Conservation (phyloP, 768 basidiomycete species). For the Glaciozyma martinii region DNA sequence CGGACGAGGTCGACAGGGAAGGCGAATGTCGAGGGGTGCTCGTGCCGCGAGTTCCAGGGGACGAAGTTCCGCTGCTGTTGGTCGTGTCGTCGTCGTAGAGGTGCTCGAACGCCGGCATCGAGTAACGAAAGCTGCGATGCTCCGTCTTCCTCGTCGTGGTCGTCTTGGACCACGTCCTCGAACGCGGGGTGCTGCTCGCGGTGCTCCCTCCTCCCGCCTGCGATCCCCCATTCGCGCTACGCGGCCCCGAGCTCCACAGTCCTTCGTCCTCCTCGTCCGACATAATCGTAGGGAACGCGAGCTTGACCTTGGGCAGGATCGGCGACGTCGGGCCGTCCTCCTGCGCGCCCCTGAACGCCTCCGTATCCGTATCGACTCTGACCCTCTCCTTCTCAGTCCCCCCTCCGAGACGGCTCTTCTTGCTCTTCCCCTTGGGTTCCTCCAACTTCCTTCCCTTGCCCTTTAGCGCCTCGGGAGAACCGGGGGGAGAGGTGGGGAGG, state of each 20-base stretch:
- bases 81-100: not conserved
- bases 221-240: no score
- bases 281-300: slow-evolving; percentile 3
- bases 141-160: slow-evolving; percentile 10
- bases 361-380: no score
- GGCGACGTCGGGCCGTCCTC: not conserved
- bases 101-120: slow-evolving; percentile 7
- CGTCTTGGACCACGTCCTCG: slow-evolving; percentile 9
- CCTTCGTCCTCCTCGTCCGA: slow-evolving; percentile 10
- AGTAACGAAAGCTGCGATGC: slow-evolving; percentile 10
- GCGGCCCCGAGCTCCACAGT: not conserved
- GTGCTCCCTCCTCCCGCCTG: not conserved
- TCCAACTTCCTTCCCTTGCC: no score
- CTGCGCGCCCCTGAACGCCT: no score
- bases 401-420: no score
- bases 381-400: no score
- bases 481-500: no score
- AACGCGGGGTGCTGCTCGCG: not conserved
- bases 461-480: no score
- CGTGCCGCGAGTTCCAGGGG: not conserved
- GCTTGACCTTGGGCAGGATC: slow-evolving; percentile 1
- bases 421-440: no score
- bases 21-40: not conserved
- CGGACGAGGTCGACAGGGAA: not conserved
- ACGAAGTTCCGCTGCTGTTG: not conserved